phyloP scores from a whole-genome alignment of 108 stramenopile species.

The Nitzschia palea region DNA sequence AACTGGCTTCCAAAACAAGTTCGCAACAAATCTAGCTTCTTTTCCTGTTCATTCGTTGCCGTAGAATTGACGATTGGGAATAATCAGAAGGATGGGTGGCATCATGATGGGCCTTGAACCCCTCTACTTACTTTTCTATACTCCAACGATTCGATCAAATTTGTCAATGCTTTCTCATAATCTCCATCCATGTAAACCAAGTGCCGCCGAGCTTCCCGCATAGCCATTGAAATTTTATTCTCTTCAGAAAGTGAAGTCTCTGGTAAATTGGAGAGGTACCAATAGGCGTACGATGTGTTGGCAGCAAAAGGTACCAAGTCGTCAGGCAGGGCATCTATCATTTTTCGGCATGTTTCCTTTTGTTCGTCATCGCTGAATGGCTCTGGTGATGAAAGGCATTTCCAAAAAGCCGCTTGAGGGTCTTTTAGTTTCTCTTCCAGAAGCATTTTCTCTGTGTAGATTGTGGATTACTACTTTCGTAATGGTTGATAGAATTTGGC shows the following conservation, averaged over 20 bases:
- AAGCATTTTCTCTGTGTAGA: too few relatives aligned
- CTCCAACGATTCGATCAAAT: slow-evolving; percentile 1
- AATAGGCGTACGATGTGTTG: slow-evolving; percentile 27
- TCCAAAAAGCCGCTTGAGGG: background rate
- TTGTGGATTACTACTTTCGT: too few relatives aligned
- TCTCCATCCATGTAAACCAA: slow-evolving; percentile 7
- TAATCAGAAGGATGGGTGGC: background rate
- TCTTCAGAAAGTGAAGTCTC: background rate
- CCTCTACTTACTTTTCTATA: slow-evolving; percentile 2
- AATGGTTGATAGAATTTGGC: too few relatives aligned
- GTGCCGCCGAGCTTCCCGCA: slow-evolving; percentile 19
- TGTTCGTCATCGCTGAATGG: background rate
- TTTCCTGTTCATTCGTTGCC: too few relatives aligned
- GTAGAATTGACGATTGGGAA: background rate
- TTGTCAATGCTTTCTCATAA: slow-evolving; percentile 11
- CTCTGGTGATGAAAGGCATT: slow-evolving; percentile 5
- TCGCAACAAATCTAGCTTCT: slow-evolving; percentile 21
- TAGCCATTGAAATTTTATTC: slow-evolving; percentile 11
- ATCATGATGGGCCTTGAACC: background rate
- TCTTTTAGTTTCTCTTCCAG: background rate
- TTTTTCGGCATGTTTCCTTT: slow-evolving; percentile 6
- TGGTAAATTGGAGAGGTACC: slow-evolving; percentile 9
- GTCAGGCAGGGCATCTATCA: slow-evolving; percentile 8
- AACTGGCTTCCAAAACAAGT: slow-evolving; percentile 7
- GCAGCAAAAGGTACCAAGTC: slow-evolving; percentile 13